These are phyloP conservation scores for Craterostigma plantagineum DNA, from an alignment of 257 asterid genomes.

Conservation along the genomic window DNA sequence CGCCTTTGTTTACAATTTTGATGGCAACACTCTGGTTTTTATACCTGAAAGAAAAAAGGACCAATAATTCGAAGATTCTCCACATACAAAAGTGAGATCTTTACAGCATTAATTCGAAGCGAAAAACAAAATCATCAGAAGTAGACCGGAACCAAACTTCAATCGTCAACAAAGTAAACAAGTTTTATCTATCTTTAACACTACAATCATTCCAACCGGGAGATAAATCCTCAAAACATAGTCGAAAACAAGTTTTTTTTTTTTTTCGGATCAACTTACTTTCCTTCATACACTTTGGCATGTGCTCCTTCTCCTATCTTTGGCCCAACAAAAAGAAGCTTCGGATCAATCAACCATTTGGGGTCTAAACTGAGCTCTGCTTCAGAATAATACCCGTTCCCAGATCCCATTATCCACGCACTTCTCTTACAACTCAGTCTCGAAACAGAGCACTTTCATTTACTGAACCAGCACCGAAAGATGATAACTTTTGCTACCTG, in stretches of 20 bases:
- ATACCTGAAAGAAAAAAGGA: constrained; percentile 29
- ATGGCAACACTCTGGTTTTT: constrained; percentile 79
- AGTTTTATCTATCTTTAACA: no score
- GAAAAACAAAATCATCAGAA: no score
- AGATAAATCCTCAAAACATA: not conserved
- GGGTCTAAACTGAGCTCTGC: constrained; percentile 56
- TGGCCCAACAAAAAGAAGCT: constrained; percentile 80
- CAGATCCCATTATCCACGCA: constrained; percentile 46
- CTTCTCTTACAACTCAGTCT: not conserved
- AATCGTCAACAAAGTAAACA: no score
- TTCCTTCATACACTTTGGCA: constrained; percentile 91
- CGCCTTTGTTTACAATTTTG: constrained; percentile 61
- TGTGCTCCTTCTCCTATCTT: constrained; percentile 98
- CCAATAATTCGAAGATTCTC: not conserved
- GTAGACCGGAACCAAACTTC: no score
- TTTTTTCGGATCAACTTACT: constrained; percentile 54
- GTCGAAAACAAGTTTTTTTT: no score
- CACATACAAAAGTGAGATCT: no score
- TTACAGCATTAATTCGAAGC: no score
- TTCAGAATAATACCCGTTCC: constrained; percentile 41
- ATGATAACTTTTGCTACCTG: constrained; percentile 9
- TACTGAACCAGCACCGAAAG: constrained; percentile 8
- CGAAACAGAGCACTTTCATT: no score
- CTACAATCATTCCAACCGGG: no score
- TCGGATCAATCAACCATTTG: constrained; percentile 81